Conservation (phyloP, 345 rosid genomes). For the Gossypium stocksii region DNA sequence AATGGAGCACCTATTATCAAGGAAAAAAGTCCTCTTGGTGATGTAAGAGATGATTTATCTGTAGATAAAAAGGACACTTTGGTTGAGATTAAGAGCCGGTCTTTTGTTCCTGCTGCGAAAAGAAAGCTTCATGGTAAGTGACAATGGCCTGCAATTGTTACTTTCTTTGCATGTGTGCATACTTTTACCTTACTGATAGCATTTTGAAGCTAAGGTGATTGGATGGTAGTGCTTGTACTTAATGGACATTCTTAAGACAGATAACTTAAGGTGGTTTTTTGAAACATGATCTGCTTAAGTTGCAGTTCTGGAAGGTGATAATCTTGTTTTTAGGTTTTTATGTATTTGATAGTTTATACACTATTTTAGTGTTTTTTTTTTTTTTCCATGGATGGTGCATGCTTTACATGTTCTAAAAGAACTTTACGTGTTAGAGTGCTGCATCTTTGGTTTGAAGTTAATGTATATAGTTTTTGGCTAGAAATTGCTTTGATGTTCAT, state of each 20-base stretch:
- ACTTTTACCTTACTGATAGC: background rate
- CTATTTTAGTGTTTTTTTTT: no score
- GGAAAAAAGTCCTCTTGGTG: slow-evolving; percentile 43
- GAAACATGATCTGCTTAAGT: background rate
- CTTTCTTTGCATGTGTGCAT: background rate
- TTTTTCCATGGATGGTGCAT: background rate
- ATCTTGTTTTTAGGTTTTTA: background rate
- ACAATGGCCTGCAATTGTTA: background rate
- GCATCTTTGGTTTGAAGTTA: slow-evolving; percentile 16
- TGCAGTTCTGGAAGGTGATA: background rate
- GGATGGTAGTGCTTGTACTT: background rate
- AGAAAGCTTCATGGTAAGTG: slow-evolving; percentile 72
- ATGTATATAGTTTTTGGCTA: background rate
- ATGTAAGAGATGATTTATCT: slow-evolving; percentile 41
- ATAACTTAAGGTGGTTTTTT: background rate
- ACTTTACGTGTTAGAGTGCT: background rate
- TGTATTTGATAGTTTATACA: background rate
- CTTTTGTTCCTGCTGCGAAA: slow-evolving; percentile 54
- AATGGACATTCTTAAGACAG: background rate
- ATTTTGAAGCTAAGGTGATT: background rate
- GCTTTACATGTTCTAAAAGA: background rate
- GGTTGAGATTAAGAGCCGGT: slow-evolving; percentile 36
- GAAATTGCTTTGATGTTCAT: background rate
- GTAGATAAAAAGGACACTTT: slow-evolving; percentile 31
- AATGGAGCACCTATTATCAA: slow-evolving; percentile 34